phyloP scores from a whole-genome alignment of 31 red algal species.

The Asparagopsis taxiformis region DNA sequence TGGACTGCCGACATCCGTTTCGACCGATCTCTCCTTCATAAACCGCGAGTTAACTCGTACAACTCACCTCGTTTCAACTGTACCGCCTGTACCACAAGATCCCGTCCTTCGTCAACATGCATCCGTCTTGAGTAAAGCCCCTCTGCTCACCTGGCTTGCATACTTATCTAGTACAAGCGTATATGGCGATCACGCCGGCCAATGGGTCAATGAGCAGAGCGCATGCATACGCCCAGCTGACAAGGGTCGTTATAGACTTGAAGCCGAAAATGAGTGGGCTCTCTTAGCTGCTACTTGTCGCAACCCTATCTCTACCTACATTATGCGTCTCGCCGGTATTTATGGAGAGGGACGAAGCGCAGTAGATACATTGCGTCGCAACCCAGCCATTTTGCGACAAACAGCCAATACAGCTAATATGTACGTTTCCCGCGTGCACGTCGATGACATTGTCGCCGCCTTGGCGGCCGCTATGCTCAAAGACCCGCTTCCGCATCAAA shows the following conservation, averaged over 20 bases:
- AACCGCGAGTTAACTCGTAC: background rate
- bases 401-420: constrained; percentile 8
- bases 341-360: constrained; percentile 38
- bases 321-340: constrained; percentile 48
- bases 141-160: background rate
- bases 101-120: constrained; percentile 1
- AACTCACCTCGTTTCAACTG: constrained; percentile 14
- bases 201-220: constrained; percentile 14
- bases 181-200: constrained; percentile 47
- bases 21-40: background rate
- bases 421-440: constrained; percentile 32
- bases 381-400: constrained; percentile 1
- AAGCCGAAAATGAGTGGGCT: constrained; percentile 9
- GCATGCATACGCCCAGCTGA: background rate
- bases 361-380: constrained; percentile 17
- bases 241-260: constrained; percentile 16
- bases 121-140: background rate
- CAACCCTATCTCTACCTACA: background rate
- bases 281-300: constrained; percentile 7
- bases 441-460: constrained; percentile 32
- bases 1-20: background rate
- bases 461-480: constrained; percentile 10
- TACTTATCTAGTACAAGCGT: constrained; percentile 57
- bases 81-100: constrained; percentile 1
- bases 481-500: background rate